A percentile compares a stretch with the other conserved stretches of the same genome.
These are phyloP conservation scores for Skeletonema grethae DNA, from an alignment of 108 stramenopile species.

Conservation along the genomic window DNA sequence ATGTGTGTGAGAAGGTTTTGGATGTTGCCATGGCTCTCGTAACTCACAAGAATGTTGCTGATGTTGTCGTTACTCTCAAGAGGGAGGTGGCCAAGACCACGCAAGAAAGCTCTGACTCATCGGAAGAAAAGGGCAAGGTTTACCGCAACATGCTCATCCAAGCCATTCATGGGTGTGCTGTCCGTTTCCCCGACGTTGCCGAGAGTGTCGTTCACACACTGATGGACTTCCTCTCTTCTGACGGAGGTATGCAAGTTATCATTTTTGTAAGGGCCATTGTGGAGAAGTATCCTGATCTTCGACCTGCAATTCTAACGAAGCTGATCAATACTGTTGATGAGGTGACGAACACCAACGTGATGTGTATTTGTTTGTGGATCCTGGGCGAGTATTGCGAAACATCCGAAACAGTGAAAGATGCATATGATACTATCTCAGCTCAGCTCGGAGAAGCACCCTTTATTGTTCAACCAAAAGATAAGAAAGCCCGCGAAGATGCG, in stretches of 20 bases:
- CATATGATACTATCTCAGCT: slow-evolving; percentile 77
- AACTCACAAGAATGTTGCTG: slow-evolving; percentile 90
- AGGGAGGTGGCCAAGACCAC: slow-evolving; percentile 94
- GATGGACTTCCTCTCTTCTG: slow-evolving; percentile 93
- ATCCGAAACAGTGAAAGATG: slow-evolving; percentile 67
- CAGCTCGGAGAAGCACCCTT: slow-evolving; percentile 86
- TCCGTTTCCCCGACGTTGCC: slow-evolving; percentile 93
- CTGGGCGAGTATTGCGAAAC: slow-evolving; percentile 95
- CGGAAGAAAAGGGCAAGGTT: slow-evolving; percentile 86
- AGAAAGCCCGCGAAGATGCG: slow-evolving; percentile 69
- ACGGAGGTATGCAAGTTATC: slow-evolving; percentile 93
- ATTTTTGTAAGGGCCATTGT: slow-evolving; percentile 97
- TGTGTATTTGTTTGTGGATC: slow-evolving; percentile 98
- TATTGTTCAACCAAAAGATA: slow-evolving; percentile 62
- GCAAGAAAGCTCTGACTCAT: slow-evolving; percentile 70
- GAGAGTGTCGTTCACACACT: slow-evolving; percentile 94
- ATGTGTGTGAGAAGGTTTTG: slow-evolving; percentile 97
- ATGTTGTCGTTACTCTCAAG: slow-evolving; percentile 96
- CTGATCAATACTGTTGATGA: slow-evolving; percentile 86
- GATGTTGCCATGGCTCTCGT: slow-evolving; percentile 95
- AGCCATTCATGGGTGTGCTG: slow-evolving; percentile 97
- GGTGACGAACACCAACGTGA: slow-evolving; percentile 83
- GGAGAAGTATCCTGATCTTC: slow-evolving; percentile 93
- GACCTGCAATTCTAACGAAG: slow-evolving; percentile 87
- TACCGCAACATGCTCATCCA: slow-evolving; percentile 94